These are phyloP conservation scores for Adansonia madagascariensis DNA, from an alignment of 441 rosid genomes.

Conservation along the genomic window DNA sequence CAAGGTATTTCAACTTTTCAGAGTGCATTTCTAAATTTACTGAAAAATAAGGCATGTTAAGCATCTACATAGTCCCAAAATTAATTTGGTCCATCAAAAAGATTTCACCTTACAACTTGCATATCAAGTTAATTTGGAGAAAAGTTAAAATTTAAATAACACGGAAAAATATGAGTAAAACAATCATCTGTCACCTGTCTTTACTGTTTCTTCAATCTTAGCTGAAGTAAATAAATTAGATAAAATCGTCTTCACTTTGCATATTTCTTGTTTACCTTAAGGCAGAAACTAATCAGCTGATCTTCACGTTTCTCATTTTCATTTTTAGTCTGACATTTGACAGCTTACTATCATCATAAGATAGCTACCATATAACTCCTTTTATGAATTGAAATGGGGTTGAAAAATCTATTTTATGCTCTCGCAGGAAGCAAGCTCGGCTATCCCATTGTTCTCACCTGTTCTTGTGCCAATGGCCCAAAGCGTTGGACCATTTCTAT, in stretches of 20 bases:
- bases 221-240: conserved; percentile 6
- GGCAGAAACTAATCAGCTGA: background rate
- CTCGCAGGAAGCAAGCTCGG: conserved; percentile 82
- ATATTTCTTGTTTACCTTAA: conserved; percentile 1
- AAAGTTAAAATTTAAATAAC: background rate
- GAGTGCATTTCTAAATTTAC: conserved; percentile 11
- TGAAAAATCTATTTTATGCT: conserved; percentile 29
- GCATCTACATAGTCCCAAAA: background rate
- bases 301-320: background rate
- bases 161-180: background rate
- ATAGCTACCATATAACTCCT: background rate
- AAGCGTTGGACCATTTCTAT: conserved; percentile 80
- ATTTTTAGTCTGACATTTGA: conserved; percentile 16
- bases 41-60: background rate
- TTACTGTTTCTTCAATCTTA: background rate
- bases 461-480: conserved; percentile 90
- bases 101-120: background rate
- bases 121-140: conserved; percentile 21
- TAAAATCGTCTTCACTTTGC: conserved; percentile 1
- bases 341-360: background rate
- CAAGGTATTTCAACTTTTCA: conserved; percentile 58
- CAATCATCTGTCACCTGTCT: background rate
- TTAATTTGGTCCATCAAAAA: background rate
- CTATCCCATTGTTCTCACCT: conserved; percentile 89
- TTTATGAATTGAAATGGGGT: conserved; percentile 23